Evolutionary conservation across 805 yeast species (phyloP).

Genomic region (Yarrowia sp.): DNA sequence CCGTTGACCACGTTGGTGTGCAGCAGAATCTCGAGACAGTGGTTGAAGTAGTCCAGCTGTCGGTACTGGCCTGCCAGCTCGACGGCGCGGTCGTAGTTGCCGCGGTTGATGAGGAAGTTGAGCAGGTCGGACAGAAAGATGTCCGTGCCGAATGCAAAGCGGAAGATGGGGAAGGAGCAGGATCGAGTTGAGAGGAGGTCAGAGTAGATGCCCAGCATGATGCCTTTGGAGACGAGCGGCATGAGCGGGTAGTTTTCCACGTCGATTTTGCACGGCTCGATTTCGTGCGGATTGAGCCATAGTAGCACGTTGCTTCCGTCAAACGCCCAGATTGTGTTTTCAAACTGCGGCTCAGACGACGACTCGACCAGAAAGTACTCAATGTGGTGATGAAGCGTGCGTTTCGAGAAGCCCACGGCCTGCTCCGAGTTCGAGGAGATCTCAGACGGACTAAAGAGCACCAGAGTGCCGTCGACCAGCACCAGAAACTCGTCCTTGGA

Average conservation of each 20-base stretch:
- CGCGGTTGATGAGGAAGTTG: slow-evolving; percentile 35
- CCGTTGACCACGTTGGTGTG: slow-evolving; percentile 34
- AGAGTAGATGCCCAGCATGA: slow-evolving; percentile 51
- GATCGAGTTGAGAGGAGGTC: slow-evolving; percentile 42
- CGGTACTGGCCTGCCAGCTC: slow-evolving; percentile 36
- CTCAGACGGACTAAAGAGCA: slow-evolving; percentile 33
- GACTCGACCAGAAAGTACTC: slow-evolving; percentile 40
- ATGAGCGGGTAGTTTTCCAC: slow-evolving; percentile 54
- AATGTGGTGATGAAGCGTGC: slow-evolving; percentile 38
- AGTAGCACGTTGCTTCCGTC: slow-evolving; percentile 41
- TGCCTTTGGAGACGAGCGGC: slow-evolving; percentile 47
- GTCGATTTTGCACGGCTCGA: slow-evolving; percentile 9
- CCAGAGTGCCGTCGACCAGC: slow-evolving; percentile 42
- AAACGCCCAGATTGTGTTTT: slow-evolving; percentile 43
- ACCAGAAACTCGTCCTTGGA: slow-evolving; percentile 30
- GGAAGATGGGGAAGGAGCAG: slow-evolving; percentile 38
- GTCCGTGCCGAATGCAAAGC: slow-evolving; percentile 37
- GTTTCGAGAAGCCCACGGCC: slow-evolving; percentile 31
- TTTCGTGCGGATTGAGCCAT: slow-evolving; percentile 31
- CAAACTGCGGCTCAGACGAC: slow-evolving; percentile 31
- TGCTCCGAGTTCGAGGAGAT: not conserved
- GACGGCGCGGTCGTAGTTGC: slow-evolving; percentile 31
- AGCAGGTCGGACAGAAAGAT: slow-evolving; percentile 39
- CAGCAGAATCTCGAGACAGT: slow-evolving; percentile 43
- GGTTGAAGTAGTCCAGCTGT: slow-evolving; percentile 43